These are phyloP conservation scores for Cladosporium sp. DNA, from an alignment of 2,329 filamentous ascomycete species.

Conservation along the genomic window DNA sequence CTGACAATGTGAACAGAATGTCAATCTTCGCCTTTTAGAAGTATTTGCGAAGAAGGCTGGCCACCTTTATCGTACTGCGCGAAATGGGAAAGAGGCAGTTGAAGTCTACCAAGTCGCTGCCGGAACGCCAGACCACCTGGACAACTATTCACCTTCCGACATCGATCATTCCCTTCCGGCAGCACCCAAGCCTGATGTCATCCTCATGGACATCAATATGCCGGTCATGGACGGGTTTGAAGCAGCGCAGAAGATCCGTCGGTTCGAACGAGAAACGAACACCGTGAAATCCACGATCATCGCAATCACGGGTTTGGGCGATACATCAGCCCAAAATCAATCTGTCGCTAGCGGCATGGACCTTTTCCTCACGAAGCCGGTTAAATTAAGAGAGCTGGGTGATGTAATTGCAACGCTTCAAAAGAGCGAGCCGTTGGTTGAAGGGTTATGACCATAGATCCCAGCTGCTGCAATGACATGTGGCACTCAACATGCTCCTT, in stretches of 20 bases:
- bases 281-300: slow-evolving; percentile 17
- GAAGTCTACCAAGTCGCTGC: slow-evolving; percentile 34
- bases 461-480: too few species aligned
- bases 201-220: slow-evolving; percentile 45
- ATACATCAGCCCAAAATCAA: slow-evolving; percentile 17
- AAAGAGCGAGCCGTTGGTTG: too few species aligned
- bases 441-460: too few species aligned
- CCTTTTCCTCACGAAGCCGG: slow-evolving; percentile 29
- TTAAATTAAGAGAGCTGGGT: slow-evolving; percentile 36
- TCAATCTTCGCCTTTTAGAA: slow-evolving; percentile 30
- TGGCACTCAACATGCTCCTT: too few species aligned
- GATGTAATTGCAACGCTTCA: too few species aligned
- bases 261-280: slow-evolving; percentile 25
- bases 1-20: slow-evolving; percentile 15
- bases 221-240: slow-evolving; percentile 31
- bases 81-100: slow-evolving; percentile 47
- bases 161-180: too few species aligned
- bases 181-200: slow-evolving; percentile 29
- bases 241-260: slow-evolving; percentile 29
- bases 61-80: slow-evolving; percentile 39
- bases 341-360: slow-evolving; percentile 28
- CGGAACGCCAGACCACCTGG: neutral
- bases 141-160: too few species aligned
- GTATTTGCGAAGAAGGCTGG: slow-evolving; percentile 32
- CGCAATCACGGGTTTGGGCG: slow-evolving; percentile 22